Conservation (phyloP, 345 rosid genomes). For the Syzygium aromaticum region DNA sequence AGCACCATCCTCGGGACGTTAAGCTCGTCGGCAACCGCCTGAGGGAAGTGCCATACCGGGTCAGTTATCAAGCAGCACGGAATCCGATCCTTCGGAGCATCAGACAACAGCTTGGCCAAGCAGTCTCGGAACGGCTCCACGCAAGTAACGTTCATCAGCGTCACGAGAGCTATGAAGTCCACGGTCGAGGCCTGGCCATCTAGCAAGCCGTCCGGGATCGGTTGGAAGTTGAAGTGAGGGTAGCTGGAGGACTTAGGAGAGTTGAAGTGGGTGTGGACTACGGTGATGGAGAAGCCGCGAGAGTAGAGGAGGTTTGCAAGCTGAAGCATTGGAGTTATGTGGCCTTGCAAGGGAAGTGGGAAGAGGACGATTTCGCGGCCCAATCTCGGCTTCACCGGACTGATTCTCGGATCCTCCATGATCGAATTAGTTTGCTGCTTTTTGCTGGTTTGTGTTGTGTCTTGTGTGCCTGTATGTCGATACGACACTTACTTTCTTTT, state of each 20-base stretch:
- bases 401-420: background rate
- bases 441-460: background rate
- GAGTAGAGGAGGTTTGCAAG: conserved; percentile 41
- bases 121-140: conserved; percentile 21
- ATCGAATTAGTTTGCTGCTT: background rate
- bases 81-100: conserved; percentile 9
- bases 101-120: conserved; percentile 23
- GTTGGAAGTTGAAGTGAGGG: conserved; percentile 35
- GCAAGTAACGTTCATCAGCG: conserved; percentile 19
- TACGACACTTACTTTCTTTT: background rate
- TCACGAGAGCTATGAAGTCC: conserved; percentile 11
- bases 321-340: conserved; percentile 51
- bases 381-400: background rate
- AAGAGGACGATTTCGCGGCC: conserved; percentile 30
- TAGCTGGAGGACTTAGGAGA: conserved; percentile 32
- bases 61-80: conserved; percentile 37
- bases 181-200: conserved; percentile 1
- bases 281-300: conserved; percentile 44
- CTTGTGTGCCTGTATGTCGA: background rate
- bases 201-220: conserved; percentile 14
- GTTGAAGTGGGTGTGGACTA: conserved; percentile 44
- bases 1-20: conserved; percentile 34
- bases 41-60: conserved; percentile 25
- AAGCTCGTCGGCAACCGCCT: conserved; percentile 22
- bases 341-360: conserved; percentile 52